These are phyloP conservation scores for Pseudonitzschia delicatissima DNA, from an alignment of 108 stramenopile genomes.

Conservation along the genomic window DNA sequence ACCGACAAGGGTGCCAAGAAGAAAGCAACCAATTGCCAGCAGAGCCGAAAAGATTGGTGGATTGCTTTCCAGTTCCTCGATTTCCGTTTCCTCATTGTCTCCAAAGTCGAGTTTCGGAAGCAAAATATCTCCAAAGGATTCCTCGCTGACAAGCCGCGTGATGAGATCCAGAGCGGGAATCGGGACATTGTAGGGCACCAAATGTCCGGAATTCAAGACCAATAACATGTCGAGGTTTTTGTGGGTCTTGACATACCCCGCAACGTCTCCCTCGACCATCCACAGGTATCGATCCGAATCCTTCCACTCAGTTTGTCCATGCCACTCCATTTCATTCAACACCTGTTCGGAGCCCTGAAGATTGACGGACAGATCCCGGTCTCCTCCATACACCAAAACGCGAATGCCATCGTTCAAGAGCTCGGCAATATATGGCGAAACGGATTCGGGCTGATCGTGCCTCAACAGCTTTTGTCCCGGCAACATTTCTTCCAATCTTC, in stretches of 20 bases:
- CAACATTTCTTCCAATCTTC: slow-evolving; percentile 23
- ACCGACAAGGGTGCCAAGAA: not conserved
- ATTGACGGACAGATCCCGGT: slow-evolving; percentile 59
- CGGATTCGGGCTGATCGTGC: slow-evolving; percentile 54
- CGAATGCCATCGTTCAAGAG: slow-evolving; percentile 66
- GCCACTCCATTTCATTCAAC: slow-evolving; percentile 65
- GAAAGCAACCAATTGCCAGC: not conserved
- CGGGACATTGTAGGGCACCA: slow-evolving; percentile 67
- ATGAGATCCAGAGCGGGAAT: slow-evolving; percentile 50
- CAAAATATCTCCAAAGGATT: slow-evolving; percentile 38
- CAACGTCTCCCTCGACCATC: slow-evolving; percentile 42
- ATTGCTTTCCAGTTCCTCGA: too few relatives aligned
- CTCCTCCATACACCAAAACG: slow-evolving; percentile 71
- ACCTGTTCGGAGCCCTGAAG: slow-evolving; percentile 57
- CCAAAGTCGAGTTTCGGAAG: slow-evolving; percentile 33
- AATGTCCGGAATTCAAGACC: slow-evolving; percentile 63
- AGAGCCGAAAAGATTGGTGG: not conserved
- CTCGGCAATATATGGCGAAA: slow-evolving; percentile 65
- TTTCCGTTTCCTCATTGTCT: too few relatives aligned
- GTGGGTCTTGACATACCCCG: slow-evolving; percentile 55
- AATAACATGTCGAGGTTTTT: slow-evolving; percentile 54
- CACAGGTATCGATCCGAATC: slow-evolving; percentile 46
- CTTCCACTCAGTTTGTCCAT: slow-evolving; percentile 32
- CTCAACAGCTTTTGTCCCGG: slow-evolving; percentile 43
- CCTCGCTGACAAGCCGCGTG: slow-evolving; percentile 41